These are phyloP conservation scores for Hypoxylon trugodes DNA, from an alignment of 495 filamentous ascomycete species.

Conservation along the genomic window DNA sequence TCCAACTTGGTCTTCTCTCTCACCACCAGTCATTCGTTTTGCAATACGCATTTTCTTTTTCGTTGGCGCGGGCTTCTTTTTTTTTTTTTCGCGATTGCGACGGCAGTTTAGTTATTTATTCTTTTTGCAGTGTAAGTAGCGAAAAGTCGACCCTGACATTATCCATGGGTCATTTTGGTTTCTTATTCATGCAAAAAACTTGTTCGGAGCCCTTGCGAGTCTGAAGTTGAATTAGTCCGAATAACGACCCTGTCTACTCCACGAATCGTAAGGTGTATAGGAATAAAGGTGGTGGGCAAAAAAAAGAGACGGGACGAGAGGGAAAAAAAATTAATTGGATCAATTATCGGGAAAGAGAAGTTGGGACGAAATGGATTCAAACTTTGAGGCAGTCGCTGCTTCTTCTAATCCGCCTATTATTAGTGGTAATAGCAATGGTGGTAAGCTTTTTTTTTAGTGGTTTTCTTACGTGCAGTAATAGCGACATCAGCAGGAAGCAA, in stretches of 20 bases:
- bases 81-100: constrained; percentile 15
- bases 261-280: background rate
- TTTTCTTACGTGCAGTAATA: background rate
- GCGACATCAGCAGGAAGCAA: constrained; percentile 11
- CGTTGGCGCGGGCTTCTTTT: background rate
- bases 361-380: constrained; percentile 31
- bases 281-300: constrained; percentile 10
- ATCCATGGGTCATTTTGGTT: constrained; percentile 28
- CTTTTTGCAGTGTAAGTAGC: constrained; percentile 3
- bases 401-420: constrained; percentile 19
- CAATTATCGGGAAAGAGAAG: too few relatives aligned
- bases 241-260: constrained; percentile 6
- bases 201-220: constrained; percentile 27
- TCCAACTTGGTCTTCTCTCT: constrained; percentile 20
- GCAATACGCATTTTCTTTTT: constrained; percentile 6
- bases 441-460: constrained; percentile 9
- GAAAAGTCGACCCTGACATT: constrained; percentile 10
- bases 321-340: background rate
- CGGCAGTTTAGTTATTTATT: background rate
- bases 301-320: background rate
- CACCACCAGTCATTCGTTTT: constrained; percentile 32
- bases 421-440: constrained; percentile 15
- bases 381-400: constrained; percentile 16
- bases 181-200: constrained; percentile 28
- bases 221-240: constrained; percentile 26